Evolutionary conservation across 139 green algal genomes (phyloP).

Genomic region (Picochlorum sp.): DNA sequence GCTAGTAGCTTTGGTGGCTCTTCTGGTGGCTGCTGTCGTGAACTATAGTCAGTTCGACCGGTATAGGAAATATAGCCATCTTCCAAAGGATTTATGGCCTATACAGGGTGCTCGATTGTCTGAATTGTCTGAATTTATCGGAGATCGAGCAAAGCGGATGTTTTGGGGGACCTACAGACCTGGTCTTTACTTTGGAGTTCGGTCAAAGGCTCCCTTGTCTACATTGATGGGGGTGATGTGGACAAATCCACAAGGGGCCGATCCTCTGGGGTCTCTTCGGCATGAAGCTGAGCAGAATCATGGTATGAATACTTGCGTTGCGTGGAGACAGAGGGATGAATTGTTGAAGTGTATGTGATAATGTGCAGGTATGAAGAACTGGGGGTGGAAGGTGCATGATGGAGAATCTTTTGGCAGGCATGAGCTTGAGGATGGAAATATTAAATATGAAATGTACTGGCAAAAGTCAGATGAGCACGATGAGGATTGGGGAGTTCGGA

Average conservation of each 20-base stretch:
- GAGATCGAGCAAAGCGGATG: conserved; percentile 36
- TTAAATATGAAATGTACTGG: conserved; percentile 46
- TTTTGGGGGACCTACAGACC: conserved; percentile 89
- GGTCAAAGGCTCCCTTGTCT: conserved; percentile 45
- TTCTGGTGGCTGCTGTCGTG: no score
- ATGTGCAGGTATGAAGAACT: conserved; percentile 33
- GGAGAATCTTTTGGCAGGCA: conserved; percentile 69
- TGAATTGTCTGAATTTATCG: conserved; percentile 34
- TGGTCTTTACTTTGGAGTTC: conserved; percentile 83
- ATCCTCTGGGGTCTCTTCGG: conserved; percentile 35
- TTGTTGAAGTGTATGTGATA: background rate
- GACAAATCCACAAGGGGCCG: conserved; percentile 43
- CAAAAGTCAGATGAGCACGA: background rate
- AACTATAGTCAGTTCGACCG: no score
- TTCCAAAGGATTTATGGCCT: conserved; percentile 3
- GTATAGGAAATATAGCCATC: background rate
- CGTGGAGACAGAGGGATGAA: background rate
- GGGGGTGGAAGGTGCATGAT: conserved; percentile 80
- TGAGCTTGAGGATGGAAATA: conserved; percentile 45
- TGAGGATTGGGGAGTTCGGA: conserved; percentile 1
- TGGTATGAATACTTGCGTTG: background rate
- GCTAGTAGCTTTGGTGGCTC: no score
- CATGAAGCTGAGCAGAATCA: conserved; percentile 55
- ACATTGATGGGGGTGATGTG: conserved; percentile 78
- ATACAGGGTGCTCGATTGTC: conserved; percentile 18